phyloP scores from a whole-genome alignment of 2,329 filamentous ascomycete species.

The Coleophoma eucalyptorum region DNA sequence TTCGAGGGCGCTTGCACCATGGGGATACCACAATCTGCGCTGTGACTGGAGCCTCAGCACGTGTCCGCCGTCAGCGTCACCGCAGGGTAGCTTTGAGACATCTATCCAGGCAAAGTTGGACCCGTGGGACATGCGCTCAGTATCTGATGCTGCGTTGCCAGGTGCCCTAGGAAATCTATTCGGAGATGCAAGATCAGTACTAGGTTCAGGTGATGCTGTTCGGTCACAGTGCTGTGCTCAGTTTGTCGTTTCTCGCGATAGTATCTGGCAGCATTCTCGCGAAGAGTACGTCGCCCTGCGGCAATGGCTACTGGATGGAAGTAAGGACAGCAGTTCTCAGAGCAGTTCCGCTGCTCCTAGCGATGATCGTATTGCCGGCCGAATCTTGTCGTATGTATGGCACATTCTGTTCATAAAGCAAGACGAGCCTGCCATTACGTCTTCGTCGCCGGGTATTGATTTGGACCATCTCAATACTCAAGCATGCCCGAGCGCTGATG shows the following conservation, averaged over 20 bases:
- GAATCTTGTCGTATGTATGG: slow-evolving; percentile 46
- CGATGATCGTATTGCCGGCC: slow-evolving; percentile 38
- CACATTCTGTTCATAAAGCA: slow-evolving; percentile 40
- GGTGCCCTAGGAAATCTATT: slow-evolving; percentile 30
- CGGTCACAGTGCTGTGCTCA: slow-evolving; percentile 51
- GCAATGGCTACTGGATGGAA: slow-evolving; percentile 46
- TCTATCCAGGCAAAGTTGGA: slow-evolving; percentile 31
- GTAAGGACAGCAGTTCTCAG: slow-evolving; percentile 2
- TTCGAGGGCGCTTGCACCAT: slow-evolving; percentile 28
- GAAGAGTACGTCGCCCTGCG: slow-evolving; percentile 48
- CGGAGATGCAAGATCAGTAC: slow-evolving; percentile 25
- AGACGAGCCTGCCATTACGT: neutral
- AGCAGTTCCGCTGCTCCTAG: slow-evolving; percentile 28
- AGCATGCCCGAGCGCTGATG: slow-evolving; percentile 16
- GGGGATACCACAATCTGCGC: slow-evolving; percentile 44
- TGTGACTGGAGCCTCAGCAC: slow-evolving; percentile 45
- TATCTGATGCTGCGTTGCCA: slow-evolving; percentile 33
- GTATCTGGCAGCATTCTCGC: slow-evolving; percentile 42
- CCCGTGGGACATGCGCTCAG: slow-evolving; percentile 37
- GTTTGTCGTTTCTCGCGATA: slow-evolving; percentile 45
- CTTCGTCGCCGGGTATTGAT: slow-evolving; percentile 7
- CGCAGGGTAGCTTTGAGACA: slow-evolving; percentile 38
- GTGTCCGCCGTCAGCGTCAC: slow-evolving; percentile 26
- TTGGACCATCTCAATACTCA: slow-evolving; percentile 13
- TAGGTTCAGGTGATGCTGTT: slow-evolving; percentile 38